Percentiles rank a stretch among this genome's conserved stretches.
These are phyloP conservation scores for Massarina eburnea DNA, from an alignment of 2,329 filamentous ascomycete species.

Conservation along the genomic window DNA sequence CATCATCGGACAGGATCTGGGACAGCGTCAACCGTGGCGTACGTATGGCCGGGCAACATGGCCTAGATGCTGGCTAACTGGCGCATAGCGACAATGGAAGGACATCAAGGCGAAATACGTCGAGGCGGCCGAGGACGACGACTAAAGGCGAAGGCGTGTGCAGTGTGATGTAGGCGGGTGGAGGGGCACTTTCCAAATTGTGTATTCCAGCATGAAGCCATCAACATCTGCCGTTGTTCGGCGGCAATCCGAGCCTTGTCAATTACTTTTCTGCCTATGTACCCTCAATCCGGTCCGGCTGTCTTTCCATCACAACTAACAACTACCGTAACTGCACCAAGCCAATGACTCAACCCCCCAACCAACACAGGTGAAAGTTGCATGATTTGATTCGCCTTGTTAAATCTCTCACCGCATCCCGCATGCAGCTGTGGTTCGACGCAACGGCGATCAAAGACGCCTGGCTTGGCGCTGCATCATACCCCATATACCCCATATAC, in stretches of 20 bases:
- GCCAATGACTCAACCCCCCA: no score
- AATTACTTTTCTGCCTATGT: no score
- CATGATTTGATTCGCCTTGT: no score
- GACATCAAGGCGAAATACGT: slow-evolving; percentile 93
- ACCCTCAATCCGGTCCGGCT: no score
- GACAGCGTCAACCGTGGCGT: slow-evolving; percentile 89
- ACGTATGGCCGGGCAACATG: slow-evolving; percentile 13
- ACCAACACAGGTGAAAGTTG: no score
- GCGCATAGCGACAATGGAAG: slow-evolving; percentile 92
- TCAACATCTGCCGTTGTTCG: background rate
- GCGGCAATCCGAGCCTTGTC: background rate
- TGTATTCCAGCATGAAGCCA: slow-evolving; percentile 31
- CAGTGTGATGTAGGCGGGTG: slow-evolving; percentile 15
- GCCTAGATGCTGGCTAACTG: slow-evolving; percentile 19
- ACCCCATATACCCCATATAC: background rate
- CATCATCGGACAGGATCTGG: slow-evolving; percentile 81
- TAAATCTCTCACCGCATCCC: background rate
- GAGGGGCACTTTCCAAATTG: slow-evolving; percentile 33
- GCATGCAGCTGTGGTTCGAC: background rate
- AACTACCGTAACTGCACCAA: no score
- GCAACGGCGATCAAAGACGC: background rate
- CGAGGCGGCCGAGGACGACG: slow-evolving; percentile 66
- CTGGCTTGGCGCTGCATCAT: background rate
- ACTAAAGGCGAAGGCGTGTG: slow-evolving; percentile 23
- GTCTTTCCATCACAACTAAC: no score